Base-by-base conservation (phyloP, 139 green algal genomes). In the Astrephomene gubernaculifera region DNA sequence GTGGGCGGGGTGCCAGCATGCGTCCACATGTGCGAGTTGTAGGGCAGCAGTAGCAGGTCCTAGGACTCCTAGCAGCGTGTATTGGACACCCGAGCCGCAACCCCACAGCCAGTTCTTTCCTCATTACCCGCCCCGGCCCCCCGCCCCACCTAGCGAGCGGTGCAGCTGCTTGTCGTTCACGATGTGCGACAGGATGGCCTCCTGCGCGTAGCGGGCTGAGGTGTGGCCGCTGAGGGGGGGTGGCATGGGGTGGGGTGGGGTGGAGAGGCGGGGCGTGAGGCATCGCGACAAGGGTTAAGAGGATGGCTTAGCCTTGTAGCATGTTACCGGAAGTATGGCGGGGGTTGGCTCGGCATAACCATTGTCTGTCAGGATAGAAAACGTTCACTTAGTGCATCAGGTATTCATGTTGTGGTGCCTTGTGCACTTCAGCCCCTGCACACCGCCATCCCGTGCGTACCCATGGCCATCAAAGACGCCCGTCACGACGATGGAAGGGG, bases 381-480 rank as follows among this genome's bases (percentile, higher is more conserved):
- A n/a, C 57, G 19, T 22, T 22, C 57, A 65, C n/a, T n/a, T n/a
- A 65, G 57, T n/a, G 19, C 14, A 65, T 65, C 19, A 33, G 64
- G 7, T 4, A 5, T 2, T 39, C 14, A 38, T 12, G 4, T 4
- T 41, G 61, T 69, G 4, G 61, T n/a, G 61, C 25, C 60, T 9
- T 68, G 2, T 27, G 2, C 25, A 4, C 60, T 68, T 33, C 57
- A 9, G 57, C 57, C 19, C 57, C 6, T 65, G 24, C 57, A 6
- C 57, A 35, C 9, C 57, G 6, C n/a, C 6, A 24, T 33, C 12
- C 60, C 2, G 27, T 1, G 31, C 67, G 19, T n/a, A 82, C 60
- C 76, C 60, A 31, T 83, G 76, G 38, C 76, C 76, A 33, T 83
- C 76, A 19, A 83, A 83, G 2, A 83, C 76, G 27, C 76, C 76